phyloP scores from a whole-genome alignment of 495 filamentous ascomycete species.

The Aspergillus bertholletiae region DNA sequence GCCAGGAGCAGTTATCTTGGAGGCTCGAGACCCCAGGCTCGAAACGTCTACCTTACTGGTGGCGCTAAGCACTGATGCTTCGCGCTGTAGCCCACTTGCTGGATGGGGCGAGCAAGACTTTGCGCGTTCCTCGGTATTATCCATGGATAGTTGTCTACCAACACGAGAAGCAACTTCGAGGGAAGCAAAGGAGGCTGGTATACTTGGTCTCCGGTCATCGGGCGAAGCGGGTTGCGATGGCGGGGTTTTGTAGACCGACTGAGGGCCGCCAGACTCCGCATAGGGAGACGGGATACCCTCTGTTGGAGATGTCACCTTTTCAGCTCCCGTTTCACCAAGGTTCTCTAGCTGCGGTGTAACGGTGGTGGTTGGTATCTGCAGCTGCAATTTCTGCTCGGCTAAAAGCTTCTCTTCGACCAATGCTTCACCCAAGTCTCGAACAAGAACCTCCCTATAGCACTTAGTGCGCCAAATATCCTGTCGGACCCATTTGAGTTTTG shows the following conservation, averaged over 20 bases:
- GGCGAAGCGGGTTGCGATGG: slow-evolving; percentile 18
- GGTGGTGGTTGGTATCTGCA: slow-evolving; percentile 15
- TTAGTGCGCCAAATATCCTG: slow-evolving; percentile 91
- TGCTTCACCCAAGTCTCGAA: slow-evolving; percentile 81
- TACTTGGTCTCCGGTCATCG: slow-evolving; percentile 35
- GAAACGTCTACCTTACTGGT: slow-evolving; percentile 34
- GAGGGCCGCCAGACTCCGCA: neutral
- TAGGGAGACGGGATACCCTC: slow-evolving; percentile 5
- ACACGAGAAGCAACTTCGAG: slow-evolving; percentile 22
- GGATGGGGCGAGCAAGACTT: slow-evolving; percentile 25
- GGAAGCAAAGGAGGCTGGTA: slow-evolving; percentile 32
- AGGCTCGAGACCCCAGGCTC: slow-evolving; percentile 34
- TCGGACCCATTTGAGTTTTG: slow-evolving; percentile 87
- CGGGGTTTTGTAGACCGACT: slow-evolving; percentile 11
- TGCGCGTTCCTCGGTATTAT: slow-evolving; percentile 24
- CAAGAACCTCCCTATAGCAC: slow-evolving; percentile 86
- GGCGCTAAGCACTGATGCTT: slow-evolving; percentile 39
- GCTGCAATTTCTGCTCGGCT: slow-evolving; percentile 17
- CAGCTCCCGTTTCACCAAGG: neutral
- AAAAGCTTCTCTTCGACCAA: slow-evolving; percentile 17
- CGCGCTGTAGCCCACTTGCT: slow-evolving; percentile 27
- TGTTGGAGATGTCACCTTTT: slow-evolving; percentile 13
- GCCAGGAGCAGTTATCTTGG: slow-evolving; percentile 34
- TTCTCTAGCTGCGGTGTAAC: neutral
- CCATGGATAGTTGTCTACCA: slow-evolving; percentile 30